Evolutionary conservation across 2,329 filamentous ascomycete genomes (phyloP).

Genomic region (Myrmaecium sp.): DNA sequence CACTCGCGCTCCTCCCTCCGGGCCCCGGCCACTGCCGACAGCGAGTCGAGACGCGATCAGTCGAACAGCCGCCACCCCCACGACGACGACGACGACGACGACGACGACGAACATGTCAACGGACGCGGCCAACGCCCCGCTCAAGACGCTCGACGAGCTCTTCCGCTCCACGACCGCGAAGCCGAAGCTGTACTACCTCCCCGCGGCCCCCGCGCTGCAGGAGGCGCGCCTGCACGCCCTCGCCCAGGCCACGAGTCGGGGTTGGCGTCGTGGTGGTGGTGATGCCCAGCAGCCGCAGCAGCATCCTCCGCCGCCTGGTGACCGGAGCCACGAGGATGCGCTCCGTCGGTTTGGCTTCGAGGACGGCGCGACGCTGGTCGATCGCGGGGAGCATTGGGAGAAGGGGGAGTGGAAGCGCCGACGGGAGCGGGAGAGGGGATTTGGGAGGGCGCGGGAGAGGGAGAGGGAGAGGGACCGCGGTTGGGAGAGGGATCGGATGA

Average conservation of each 20-base stretch:
- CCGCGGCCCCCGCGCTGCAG: constrained; percentile 48
- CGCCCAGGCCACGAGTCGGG: constrained; percentile 25
- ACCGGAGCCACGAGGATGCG: no score
- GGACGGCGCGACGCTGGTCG: no score
- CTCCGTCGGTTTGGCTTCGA: no score
- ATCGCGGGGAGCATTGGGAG: no score
- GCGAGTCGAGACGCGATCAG: constrained; percentile 13
- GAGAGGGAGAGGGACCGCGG: no score
- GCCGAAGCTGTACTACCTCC: constrained; percentile 47
- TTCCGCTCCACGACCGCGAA: constrained; percentile 44
- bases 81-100: constrained; percentile 5
- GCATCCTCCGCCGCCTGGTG: no score
- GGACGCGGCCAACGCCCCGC: constrained; percentile 12
- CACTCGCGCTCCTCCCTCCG: neutral
- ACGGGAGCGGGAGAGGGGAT: no score
- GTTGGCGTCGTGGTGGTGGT: constrained; percentile 25
- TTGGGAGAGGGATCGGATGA: constrained; percentile 15
- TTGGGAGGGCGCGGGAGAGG: constrained; percentile 10
- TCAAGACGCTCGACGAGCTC: constrained; percentile 41
- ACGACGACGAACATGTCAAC: constrained; percentile 10
- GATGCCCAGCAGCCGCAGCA: no score
- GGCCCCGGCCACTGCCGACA: constrained; percentile 9
- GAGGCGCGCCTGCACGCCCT: constrained; percentile 47
- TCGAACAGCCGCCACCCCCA: constrained; percentile 10
- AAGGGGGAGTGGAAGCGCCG: no score